Conservation (phyloP, 1,284 basidiomycete genomes). For the Gymnopus androsaceus region DNA sequence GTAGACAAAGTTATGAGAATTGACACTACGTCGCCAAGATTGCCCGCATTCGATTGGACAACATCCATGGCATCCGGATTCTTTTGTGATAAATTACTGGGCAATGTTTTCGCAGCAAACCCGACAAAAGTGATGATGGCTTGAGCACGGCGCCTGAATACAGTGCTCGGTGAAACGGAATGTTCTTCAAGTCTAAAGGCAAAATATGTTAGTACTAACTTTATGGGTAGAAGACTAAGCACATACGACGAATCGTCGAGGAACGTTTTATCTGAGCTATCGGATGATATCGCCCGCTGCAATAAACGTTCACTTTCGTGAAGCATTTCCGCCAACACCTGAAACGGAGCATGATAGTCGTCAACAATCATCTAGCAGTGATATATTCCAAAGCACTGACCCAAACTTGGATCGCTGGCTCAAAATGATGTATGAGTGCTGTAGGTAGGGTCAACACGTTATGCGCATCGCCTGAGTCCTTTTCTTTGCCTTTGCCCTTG, state of each 20-base stretch:
- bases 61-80: background rate
- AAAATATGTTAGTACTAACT: constrained; percentile 1
- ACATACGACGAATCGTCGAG: constrained; percentile 58
- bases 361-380: constrained; percentile 3
- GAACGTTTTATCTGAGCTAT: constrained; percentile 48
- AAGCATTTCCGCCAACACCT: constrained; percentile 71
- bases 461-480: constrained; percentile 62
- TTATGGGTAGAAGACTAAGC: background rate
- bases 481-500: constrained; percentile 28
- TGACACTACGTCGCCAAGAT: constrained; percentile 44
- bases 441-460: constrained; percentile 68
- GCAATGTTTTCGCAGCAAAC: constrained; percentile 41
- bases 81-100: constrained; percentile 1
- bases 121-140: constrained; percentile 66
- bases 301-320: constrained; percentile 66
- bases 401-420: constrained; percentile 51
- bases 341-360: constrained; percentile 22
- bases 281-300: constrained; percentile 43
- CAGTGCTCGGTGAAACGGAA: constrained; percentile 40
- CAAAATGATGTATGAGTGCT: constrained; percentile 63
- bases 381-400: constrained; percentile 40
- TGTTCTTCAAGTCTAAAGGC: constrained; percentile 57
- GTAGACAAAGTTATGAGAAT: constrained; percentile 45
- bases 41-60: constrained; percentile 8
- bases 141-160: constrained; percentile 61